Evolutionary conservation across 768 basidiomycete species (phyloP).

Genomic region (Fibroporia radiculosa): DNA sequence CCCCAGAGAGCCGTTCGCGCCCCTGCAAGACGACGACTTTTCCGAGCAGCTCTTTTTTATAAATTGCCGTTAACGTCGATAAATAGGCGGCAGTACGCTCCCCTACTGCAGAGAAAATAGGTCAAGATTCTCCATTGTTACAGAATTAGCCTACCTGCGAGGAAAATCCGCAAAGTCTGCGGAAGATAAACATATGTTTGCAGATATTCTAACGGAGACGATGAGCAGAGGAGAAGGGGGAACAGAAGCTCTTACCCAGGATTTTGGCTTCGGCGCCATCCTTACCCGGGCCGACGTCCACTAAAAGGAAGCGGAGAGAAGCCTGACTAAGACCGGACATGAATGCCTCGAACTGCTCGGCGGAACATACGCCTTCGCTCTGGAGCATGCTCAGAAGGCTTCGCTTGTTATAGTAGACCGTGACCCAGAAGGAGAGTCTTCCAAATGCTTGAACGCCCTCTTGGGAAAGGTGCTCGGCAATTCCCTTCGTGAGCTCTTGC

Average conservation of each 20-base stretch:
- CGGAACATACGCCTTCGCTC: constrained; percentile 46
- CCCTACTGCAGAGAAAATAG: constrained; percentile 30
- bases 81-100: constrained; percentile 48
- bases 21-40: constrained; percentile 60
- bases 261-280: constrained; percentile 63
- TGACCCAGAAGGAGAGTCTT: constrained; percentile 69
- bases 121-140: neutral
- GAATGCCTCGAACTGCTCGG: constrained; percentile 65
- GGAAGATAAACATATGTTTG: constrained; percentile 65
- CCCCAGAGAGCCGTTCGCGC: constrained; percentile 33
- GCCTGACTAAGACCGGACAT: constrained; percentile 56
- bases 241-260: constrained; percentile 39
- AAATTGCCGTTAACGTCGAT: constrained; percentile 48
- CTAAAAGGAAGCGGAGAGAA: constrained; percentile 60
- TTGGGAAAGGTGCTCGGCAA: constrained; percentile 58
- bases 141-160: constrained; percentile 45
- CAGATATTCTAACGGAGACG: constrained; percentile 46
- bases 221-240: neutral
- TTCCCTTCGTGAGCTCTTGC: constrained; percentile 56
- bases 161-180: constrained; percentile 66
- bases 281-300: constrained; percentile 61
- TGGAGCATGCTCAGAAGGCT: constrained; percentile 45
- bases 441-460: constrained; percentile 56
- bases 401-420: constrained; percentile 60
- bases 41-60: constrained; percentile 52